Evolutionary conservation across 169 alveolate species (phyloP), one percentile per base, ranked within the genome.

Genomic region (Cryptosporidium viatorum): DNA sequence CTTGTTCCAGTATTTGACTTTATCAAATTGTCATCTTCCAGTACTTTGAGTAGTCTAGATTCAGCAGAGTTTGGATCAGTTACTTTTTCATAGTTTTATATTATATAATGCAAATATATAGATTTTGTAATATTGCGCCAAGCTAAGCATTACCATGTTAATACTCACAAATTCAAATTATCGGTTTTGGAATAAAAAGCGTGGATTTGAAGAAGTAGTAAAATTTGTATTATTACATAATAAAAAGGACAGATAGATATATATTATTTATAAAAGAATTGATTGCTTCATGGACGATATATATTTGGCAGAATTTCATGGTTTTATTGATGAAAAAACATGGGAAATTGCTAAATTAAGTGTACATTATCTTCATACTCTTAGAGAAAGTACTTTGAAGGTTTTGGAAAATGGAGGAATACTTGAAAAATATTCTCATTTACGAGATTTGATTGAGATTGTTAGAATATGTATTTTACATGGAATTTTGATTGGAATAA

Each of bases 301-400:
- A 39, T 80, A 45, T 62, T 80, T 80, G 51, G 89, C 89, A 80
- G 89, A 80, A 39, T 80, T 80, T 65, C 89, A 80, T 80, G 89
- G 89, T 39, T 80, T 43, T 43, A 45, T 80, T 60, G 89, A 80
- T 48, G 89, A 80, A 65, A 80, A 65, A 26, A 62, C 73, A 14
- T 59, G 80, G 55, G 89, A 80, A 65, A 50, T 80, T 43, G 67
- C 75, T 31, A 67, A 80, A 45, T 48, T 80, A 45, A 80, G 89
- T 65, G 62, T 62, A 2, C 37, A 80, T 48, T 80, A 80, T 37
- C 55, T 80, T 26, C 35, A 80, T 58, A 60, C 80, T 23, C 33
- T 80, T 37, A 65, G 26, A 37, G 21, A 16, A 14, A 58, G 39
- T 33, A 26, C 14, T 12, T 21, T 37, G 2, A 80, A 65, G 0